These are phyloP conservation scores for Mucor piriformis DNA, from an alignment of 371 early-diverging fungal species.

Conservation along the genomic window DNA sequence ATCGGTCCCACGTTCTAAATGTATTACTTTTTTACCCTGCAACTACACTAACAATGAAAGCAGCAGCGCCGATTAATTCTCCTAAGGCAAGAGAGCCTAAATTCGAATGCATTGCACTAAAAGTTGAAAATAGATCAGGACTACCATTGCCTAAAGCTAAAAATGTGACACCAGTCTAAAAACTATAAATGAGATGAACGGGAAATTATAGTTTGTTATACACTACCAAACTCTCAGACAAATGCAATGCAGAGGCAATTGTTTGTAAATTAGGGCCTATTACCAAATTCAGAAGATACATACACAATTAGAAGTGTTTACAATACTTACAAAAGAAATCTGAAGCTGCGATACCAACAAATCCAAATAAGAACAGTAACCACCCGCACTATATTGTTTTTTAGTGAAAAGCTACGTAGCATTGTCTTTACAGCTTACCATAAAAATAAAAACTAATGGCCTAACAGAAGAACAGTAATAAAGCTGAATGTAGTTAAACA, in stretches of 20 bases:
- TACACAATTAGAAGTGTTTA: neutral
- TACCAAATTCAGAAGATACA: neutral
- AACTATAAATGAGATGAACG: neutral
- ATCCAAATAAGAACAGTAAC: conserved; percentile 67
- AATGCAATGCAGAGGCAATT: conserved; percentile 60
- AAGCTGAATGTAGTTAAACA: conserved; percentile 63
- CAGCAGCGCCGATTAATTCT: conserved; percentile 80
- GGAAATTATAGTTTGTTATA: too few species aligned
- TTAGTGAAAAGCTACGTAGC: neutral
- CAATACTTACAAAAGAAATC: conserved; percentile 67
- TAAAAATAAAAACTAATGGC: conserved; percentile 38
- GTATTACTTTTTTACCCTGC: conserved; percentile 42
- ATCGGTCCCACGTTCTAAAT: neutral
- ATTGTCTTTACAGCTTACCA: conserved; percentile 36
- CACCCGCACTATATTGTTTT: conserved; percentile 47
- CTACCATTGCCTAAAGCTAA: conserved; percentile 86
- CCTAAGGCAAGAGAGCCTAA: conserved; percentile 81
- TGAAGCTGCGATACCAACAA: conserved; percentile 72
- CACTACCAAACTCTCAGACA: conserved; percentile 68
- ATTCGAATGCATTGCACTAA: conserved; percentile 75
- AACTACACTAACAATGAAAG: conserved; percentile 77
- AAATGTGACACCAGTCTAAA: conserved; percentile 83
- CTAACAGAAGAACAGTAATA: conserved; percentile 62
- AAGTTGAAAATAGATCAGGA: conserved; percentile 84
- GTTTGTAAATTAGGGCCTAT: conserved; percentile 68